phyloP scores from a whole-genome alignment of 1,284 basidiomycete genomes.

The Trichosporon sp. region DNA sequence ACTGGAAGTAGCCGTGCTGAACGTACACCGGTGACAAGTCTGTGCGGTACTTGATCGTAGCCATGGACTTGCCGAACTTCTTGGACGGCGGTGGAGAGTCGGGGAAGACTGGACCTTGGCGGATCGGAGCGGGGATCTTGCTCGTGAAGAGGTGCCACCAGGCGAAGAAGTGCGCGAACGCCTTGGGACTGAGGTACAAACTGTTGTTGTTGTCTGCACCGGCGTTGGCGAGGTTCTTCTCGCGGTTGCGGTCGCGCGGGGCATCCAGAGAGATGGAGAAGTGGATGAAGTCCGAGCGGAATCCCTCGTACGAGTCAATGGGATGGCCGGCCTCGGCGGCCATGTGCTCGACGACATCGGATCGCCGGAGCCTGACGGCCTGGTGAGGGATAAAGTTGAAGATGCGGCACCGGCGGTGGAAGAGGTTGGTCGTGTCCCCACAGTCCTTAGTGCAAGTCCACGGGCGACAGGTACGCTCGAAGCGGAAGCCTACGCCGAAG shows the following conservation, averaged over 20 bases:
- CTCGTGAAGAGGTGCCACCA: slow-evolving; percentile 89
- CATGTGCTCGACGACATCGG: slow-evolving; percentile 55
- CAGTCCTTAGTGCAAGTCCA: slow-evolving; percentile 68
- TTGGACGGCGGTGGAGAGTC: slow-evolving; percentile 72
- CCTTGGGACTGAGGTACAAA: slow-evolving; percentile 82
- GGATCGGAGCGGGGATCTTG: slow-evolving; percentile 77
- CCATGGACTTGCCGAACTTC: slow-evolving; percentile 86
- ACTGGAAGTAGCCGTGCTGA: slow-evolving; percentile 84
- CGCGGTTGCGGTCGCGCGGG: slow-evolving; percentile 53
- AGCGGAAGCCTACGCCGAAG: slow-evolving; percentile 81
- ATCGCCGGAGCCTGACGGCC: slow-evolving; percentile 68
- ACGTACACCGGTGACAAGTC: slow-evolving; percentile 77
- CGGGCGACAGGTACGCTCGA: slow-evolving; percentile 82
- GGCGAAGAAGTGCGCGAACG: slow-evolving; percentile 86
- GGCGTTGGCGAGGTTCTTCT: slow-evolving; percentile 26
- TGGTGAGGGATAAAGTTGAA: slow-evolving; percentile 85
- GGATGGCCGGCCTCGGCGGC: slow-evolving; percentile 54
- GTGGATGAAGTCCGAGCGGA: slow-evolving; percentile 93
- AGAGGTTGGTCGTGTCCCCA: slow-evolving; percentile 61
- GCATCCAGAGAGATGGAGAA: slow-evolving; percentile 84
- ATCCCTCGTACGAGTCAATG: slow-evolving; percentile 79
- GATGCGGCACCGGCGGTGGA: slow-evolving; percentile 76
- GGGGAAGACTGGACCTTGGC: slow-evolving; percentile 81
- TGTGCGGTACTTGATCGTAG: slow-evolving; percentile 90
- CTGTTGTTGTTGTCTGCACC: slow-evolving; percentile 64